Evolutionary conservation across 2,329 filamentous ascomycete genomes (phyloP), one percentile per base, ranked within the genome.

Genomic region (Verticillium nubilum): DNA sequence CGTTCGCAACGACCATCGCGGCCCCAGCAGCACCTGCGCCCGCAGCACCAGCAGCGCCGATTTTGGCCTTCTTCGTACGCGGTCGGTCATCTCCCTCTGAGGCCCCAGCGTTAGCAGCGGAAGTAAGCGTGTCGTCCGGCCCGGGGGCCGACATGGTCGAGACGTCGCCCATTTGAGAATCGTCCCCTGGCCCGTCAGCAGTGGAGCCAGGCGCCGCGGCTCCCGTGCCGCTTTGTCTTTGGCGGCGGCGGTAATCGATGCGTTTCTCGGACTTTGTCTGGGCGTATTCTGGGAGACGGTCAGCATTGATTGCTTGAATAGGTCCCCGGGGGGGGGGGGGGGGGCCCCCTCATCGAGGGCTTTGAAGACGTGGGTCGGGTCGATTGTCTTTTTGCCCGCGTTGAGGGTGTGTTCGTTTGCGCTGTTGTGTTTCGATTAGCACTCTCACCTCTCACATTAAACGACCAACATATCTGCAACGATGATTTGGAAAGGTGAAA

Each of bases 321-420:
- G 23, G n/a, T 29, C 12, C 58, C 7, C 10, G 27, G 5, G 57
- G 29, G 27, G 23, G 33, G 19, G 37, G 56, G 35, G n/a, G 47
- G 77, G 33, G 86, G 80, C 59, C 78, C 78, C 15, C 84, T 83
- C 59, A 91, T 89, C 86, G 54, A 95, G 80, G 0, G 90, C 90
- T 56, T 86, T 86, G 68, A 93, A 86, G 47, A 95, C 89, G 69
- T 94, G 90, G 47, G 82, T 80, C 0, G 90, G 89, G 67, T 85
- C 82, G 66, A 95, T 89, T 0, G 90, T 94, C 77, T 93, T 93
- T 71, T 92, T 90, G 70, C 83, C 84, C n/a, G 82, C 80, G 55
- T 76, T 76, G 57, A 81, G 73, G 6, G 90, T 90, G 67, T 86
- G 81, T 66, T 91, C 88, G 67, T 91, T 92, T 52, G 91, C 88